These are phyloP conservation scores for Eucalyptus sp. DNA, from an alignment of 345 rosid species.

Conservation along the genomic window DNA sequence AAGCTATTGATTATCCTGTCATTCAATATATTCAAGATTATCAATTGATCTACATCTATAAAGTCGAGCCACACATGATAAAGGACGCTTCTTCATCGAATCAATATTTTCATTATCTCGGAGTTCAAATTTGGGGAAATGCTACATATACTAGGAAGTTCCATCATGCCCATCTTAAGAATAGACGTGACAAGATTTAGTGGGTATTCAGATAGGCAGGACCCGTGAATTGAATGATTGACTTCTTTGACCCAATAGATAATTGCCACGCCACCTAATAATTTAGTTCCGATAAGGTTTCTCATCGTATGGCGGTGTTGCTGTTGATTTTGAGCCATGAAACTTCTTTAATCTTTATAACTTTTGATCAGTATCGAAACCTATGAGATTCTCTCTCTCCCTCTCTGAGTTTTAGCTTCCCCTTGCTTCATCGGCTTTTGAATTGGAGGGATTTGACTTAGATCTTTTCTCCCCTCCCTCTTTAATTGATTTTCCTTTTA, in stretches of 20 bases:
- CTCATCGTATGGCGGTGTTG: not conserved
- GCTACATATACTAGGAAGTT: not conserved
- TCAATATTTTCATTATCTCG: not conserved
- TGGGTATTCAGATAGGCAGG: not conserved
- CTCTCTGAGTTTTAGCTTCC: no score
- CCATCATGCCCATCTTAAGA: not conserved
- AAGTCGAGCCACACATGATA: not conserved
- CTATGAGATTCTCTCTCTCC: no score
- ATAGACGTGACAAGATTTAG: not conserved
- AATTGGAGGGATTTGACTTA: no score
- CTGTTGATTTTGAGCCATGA: not conserved
- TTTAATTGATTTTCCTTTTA: not conserved
- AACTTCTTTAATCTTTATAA: not conserved
- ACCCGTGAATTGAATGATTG: not conserved
- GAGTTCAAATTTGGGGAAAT: not conserved
- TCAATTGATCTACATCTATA: not conserved
- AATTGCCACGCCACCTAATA: not conserved
- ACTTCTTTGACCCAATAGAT: not conserved
- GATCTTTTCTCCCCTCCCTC: no score
- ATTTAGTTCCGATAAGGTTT: not conserved
- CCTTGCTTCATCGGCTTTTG: no score
- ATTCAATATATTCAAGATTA: not conserved
- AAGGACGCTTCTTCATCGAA: not conserved
- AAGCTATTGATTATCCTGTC: not conserved
- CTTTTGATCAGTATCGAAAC: no score